Evolutionary conservation across 306 rosid species (phyloP), one percentile per base, ranked within the genome.

Genomic region (Inga oerstediana): DNA sequence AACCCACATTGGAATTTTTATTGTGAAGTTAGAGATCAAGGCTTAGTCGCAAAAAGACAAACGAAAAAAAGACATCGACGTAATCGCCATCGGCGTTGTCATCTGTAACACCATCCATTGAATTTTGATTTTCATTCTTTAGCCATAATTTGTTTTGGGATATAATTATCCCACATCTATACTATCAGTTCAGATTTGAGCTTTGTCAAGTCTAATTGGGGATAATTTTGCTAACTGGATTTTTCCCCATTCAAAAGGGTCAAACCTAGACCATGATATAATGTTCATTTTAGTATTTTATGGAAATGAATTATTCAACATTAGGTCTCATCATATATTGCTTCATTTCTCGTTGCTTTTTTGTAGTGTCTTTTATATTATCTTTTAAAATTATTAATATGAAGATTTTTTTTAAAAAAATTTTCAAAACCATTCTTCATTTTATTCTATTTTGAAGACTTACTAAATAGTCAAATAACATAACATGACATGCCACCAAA

Each of bases 1-100:
- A 80, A 83, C 79, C 88, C 75, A 49, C 79, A 89, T 3, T 96
- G 99, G 98, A 8, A 56, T 22, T 92, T 82, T 81, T 92, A 96
- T 81, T 8, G 77, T 2, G 27, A 43, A 68, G 83, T 92, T 37
- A 22, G 86, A 19, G 87, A 51, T 22, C 32, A 30, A 10, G 37
- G 37, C 66, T n/a, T 59, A 10, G 13, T 20, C 32, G 61, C 65
- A n/a, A 52, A n/a, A 7, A 56, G n/a, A 59, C 34, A 24, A 22
- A 22, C 67, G 11, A 22, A 61, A 61, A 22, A 3, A 24, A 5
- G 34, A 24, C 15, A 61, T 61, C 59, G 10, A 52, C 34, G 1
- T n/a, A 61, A 61, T 24, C 34, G 15, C 35, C 14, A 7, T 20
- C 76, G 19, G 61, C 49, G 8, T 49, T 49, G 16, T 49, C 17